Base-by-base conservation (phyloP, 129 eudicot species). In the Smallanthus sonchifolius region DNA sequence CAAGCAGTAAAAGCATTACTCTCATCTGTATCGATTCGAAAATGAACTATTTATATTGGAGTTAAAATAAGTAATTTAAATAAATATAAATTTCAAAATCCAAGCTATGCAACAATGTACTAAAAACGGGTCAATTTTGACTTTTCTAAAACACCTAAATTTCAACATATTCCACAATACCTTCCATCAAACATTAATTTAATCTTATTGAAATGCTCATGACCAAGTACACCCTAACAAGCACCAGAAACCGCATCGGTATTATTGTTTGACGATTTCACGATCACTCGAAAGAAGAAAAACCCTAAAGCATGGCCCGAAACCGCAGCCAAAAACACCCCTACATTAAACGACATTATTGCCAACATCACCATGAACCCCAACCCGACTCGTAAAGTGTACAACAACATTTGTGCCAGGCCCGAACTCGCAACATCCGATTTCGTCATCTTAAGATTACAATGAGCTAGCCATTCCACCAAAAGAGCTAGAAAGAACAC, bases 291-390 rank as follows among this genome's bases (percentile, higher is more conserved):
- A 85, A 89, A 74, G 67, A 37, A 65, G 77, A 73, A 64, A 67
- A 82, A 85, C 34, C 96, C 92, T 32, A 84, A 36, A 17, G 82
- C 82, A 78, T 87, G 96, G 38, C 92, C 96, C 78, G 76, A 57
- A 43, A 80, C 67, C 2, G 86, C 96, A 0, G 80, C 84, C 55
- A 89, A 40, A 70, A 89, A 89, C 63, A 89, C 86, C 19, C 96
- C 96, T 43, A 78, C 89, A 73, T 89, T 89, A 61, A 81, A 89
- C 24, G 92, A 84, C 87, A 82, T 82, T 17, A 89, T 64, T 4
- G 96, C 86, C 77, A 89, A 68, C 75, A 89, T 82, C 54, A 86
- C 91, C 83, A 89, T 51, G 63, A 77, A 77, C 52, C 77, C 72
- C 1, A 87, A 16, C 76, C 92, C 96, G 42, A 91, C 86, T 59